Conservation (phyloP, 768 basidiomycete species). For the Xanthoconium purpureum region DNA sequence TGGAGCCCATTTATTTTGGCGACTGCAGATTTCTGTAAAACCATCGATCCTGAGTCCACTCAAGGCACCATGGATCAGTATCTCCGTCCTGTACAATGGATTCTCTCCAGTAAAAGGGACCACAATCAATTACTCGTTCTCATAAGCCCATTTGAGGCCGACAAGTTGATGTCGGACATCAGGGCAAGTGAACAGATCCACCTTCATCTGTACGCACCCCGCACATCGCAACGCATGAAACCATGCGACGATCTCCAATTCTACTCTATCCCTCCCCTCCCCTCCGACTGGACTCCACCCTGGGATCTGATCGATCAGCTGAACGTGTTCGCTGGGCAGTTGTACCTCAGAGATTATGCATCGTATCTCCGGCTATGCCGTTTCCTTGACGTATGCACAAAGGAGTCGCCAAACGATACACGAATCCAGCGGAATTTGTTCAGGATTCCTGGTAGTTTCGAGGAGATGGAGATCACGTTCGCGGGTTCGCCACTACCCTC, state of each 20-base stretch:
- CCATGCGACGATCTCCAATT: constrained; percentile 34
- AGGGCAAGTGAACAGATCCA: too few relatives aligned
- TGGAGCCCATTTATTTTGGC: too few relatives aligned
- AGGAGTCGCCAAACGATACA: background rate
- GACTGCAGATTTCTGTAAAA: constrained; percentile 11
- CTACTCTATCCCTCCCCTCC: background rate
- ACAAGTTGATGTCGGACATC: constrained; percentile 31
- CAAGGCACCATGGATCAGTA: background rate
- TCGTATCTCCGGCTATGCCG: constrained; percentile 21
- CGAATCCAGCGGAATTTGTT: background rate
- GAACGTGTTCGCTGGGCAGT: too few relatives aligned
- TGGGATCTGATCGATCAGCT: too few relatives aligned
- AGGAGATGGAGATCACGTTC: background rate
- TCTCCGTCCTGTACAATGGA: constrained; percentile 22
- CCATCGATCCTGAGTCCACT: constrained; percentile 3
- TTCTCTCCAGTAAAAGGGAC: constrained; percentile 7
- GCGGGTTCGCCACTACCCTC: background rate
- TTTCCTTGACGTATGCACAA: constrained; percentile 14
- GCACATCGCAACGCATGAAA: constrained; percentile 25
- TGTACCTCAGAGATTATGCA: background rate
- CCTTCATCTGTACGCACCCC: too few relatives aligned
- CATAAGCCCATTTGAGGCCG: constrained; percentile 22
- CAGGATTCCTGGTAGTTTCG: background rate
- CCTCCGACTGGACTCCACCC: too few relatives aligned
- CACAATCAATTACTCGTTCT: constrained; percentile 21